These are phyloP conservation scores for Trichaptum fuscoviolaceum DNA, from an alignment of 768 basidiomycete genomes.

Conservation along the genomic window DNA sequence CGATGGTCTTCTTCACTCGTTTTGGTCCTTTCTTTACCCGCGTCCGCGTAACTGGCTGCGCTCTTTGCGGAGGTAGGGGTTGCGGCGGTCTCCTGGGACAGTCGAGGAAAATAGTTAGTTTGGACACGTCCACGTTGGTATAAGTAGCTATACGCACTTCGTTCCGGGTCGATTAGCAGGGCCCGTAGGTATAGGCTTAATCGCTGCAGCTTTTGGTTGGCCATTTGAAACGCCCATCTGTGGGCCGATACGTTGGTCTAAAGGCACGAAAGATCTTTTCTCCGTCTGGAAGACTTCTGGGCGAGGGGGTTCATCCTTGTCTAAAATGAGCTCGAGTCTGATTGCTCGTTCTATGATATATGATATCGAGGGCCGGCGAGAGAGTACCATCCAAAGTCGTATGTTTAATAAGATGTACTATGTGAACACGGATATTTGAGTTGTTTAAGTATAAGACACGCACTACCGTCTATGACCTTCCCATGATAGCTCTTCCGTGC, in stretches of 20 bases:
- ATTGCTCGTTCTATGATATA: slow-evolving; percentile 11
- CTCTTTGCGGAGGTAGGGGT: neutral
- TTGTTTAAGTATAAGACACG: slow-evolving; percentile 18
- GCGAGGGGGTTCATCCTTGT: slow-evolving; percentile 1
- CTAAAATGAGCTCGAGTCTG: slow-evolving; percentile 13
- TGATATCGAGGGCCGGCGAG: neutral
- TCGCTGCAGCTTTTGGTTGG: neutral
- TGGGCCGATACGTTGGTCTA: neutral
- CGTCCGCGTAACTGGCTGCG: slow-evolving; percentile 18
- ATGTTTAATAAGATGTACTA: neutral
- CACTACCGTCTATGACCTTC: slow-evolving; percentile 65
- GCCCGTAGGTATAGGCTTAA: neutral
- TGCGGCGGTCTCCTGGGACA: neutral
- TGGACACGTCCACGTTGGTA: slow-evolving; percentile 1
- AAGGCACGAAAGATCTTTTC: neutral
- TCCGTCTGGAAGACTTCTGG: neutral
- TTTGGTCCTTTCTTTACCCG: slow-evolving; percentile 70
- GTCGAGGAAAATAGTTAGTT: neutral
- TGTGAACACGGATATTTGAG: slow-evolving; percentile 1
- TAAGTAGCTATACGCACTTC: neutral
- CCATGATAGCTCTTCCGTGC: slow-evolving; percentile 70
- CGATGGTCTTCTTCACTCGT: slow-evolving; percentile 61
- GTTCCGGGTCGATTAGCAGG: neutral
- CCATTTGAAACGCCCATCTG: neutral
- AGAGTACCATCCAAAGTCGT: neutral